A percentile compares a stretch with the other conserved stretches of the same genome.
Evolutionary conservation across 2,329 filamentous ascomycete genomes (phyloP).

Genomic region (Chaetomium globosum): DNA sequence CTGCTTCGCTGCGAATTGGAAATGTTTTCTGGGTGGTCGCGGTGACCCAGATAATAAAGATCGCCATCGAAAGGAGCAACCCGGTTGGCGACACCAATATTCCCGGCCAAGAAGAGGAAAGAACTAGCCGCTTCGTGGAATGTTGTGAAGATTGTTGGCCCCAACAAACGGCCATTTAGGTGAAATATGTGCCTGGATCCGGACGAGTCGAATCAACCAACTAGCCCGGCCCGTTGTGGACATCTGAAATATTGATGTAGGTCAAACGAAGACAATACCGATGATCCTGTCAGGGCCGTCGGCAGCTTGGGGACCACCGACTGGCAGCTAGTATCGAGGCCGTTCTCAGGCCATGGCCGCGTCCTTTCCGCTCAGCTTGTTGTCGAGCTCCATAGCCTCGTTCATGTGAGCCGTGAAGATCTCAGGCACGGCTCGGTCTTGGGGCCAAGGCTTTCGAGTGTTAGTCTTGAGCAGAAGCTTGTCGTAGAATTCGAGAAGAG

Average conservation of each 20-base stretch:
- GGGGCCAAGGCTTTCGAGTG: slow-evolving; percentile 35
- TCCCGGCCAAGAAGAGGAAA: slow-evolving; percentile 15
- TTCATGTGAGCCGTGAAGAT: slow-evolving; percentile 39
- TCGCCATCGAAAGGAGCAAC: slow-evolving; percentile 12
- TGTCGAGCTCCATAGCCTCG: slow-evolving; percentile 36
- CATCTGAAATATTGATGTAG: neutral
- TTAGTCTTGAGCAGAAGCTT: slow-evolving; percentile 37
- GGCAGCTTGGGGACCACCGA: neutral
- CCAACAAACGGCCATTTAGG: slow-evolving; percentile 14
- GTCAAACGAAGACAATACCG: slow-evolving; percentile 10
- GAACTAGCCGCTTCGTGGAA: slow-evolving; percentile 10
- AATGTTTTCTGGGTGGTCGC: neutral
- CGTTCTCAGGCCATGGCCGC: slow-evolving; percentile 13
- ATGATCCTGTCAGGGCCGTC: neutral
- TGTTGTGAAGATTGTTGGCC: neutral
- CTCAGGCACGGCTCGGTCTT: slow-evolving; percentile 37
- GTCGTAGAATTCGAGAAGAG: slow-evolving; percentile 67
- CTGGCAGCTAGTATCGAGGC: neutral
- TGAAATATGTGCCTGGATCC: neutral
- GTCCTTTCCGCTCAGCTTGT: slow-evolving; percentile 18
- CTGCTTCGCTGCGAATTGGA: neutral
- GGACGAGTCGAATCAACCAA: slow-evolving; percentile 15
- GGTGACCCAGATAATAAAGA: slow-evolving; percentile 3
- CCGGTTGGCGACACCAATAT: slow-evolving; percentile 2
- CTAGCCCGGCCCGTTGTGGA: slow-evolving; percentile 10